Base-by-base conservation (phyloP, 2,329 filamentous ascomycete genomes). In the Thermoascus crustaceus region DNA sequence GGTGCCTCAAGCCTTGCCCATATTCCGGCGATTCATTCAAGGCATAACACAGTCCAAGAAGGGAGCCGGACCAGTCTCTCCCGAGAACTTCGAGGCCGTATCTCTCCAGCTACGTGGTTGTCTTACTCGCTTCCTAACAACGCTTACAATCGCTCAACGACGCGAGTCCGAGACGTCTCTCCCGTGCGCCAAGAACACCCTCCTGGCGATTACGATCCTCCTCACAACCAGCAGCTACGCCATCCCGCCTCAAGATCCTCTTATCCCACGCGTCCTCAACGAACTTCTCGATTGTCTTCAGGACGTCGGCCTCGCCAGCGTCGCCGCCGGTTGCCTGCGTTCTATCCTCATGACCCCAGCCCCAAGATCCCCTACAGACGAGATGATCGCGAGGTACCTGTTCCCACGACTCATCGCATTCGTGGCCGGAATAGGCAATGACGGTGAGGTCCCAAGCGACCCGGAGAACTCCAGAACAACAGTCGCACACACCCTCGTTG, bases 121-220 rank as follows among this genome's bases (percentile, higher is more conserved):
- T 41, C 69, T 95, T 7, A 78, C 82, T 19, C 79, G 85, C 4
- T 91, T 95, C 67, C 64, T 94, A 16, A 76, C 81, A 11, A 91
- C 93, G 35, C 57, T 71, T 29, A 60, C 60, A 5, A 57, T 67
- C 25, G 66, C 66, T 11, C 65, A 72, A 48, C 61, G 68, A 20
- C 63, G 69, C 21, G 69, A 71, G 44, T 74, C 71, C 3, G 79
- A 88, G 13, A 79, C 82, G 4, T 86, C 87, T 3, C 69, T 98
- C 16, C 70, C 82, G 1, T 94, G 87, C 57, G 89, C 95, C 52
- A 95, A 93, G 68, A 98, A 96, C 53, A 84, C 82, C 4, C 75
- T 98, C 4, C 71, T 98, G 31, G 85, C 87, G 1, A 81, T 82
- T 30, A 94, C 91, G 0, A 83, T 98, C 40, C 73, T 98, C 6